phyloP scores from a whole-genome alignment of 768 basidiomycete genomes.

The Leucosporidium creatinivorum region DNA sequence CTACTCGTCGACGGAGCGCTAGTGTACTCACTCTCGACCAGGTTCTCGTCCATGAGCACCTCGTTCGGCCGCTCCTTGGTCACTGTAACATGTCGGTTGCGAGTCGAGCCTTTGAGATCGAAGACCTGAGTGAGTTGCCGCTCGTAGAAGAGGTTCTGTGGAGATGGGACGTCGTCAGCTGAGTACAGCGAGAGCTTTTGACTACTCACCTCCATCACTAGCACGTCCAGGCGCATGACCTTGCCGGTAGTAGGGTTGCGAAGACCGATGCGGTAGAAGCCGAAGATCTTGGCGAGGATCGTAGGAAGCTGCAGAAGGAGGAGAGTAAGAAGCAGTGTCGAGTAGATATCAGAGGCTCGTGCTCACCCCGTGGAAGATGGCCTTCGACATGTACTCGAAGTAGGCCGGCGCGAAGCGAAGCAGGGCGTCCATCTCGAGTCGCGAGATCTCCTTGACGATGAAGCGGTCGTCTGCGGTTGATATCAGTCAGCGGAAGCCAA shows the following conservation, averaged over 20 bases:
- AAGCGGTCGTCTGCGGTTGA: slow-evolving; percentile 76
- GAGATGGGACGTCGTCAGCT: background rate
- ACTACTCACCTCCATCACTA: slow-evolving; percentile 70
- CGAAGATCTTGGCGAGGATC: slow-evolving; percentile 89
- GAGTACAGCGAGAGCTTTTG: background rate
- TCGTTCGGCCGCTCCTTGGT: slow-evolving; percentile 78
- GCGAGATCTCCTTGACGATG: slow-evolving; percentile 92
- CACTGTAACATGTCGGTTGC: slow-evolving; percentile 85
- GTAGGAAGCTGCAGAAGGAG: slow-evolving; percentile 67
- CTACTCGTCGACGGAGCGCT: background rate
- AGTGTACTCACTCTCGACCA: slow-evolving; percentile 66
- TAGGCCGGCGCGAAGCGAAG: slow-evolving; percentile 95
- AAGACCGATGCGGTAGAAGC: slow-evolving; percentile 90
- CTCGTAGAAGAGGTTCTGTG: slow-evolving; percentile 77
- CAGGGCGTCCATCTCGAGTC: slow-evolving; percentile 85
- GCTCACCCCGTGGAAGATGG: slow-evolving; percentile 67
- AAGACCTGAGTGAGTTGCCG: slow-evolving; percentile 87
- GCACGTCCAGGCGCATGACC: slow-evolving; percentile 82
- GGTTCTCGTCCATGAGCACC: slow-evolving; percentile 91
- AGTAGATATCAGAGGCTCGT: slow-evolving; percentile 37
- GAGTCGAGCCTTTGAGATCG: slow-evolving; percentile 90
- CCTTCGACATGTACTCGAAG: slow-evolving; percentile 97
- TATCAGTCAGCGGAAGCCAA: background rate
- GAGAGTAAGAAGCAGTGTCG: no score
- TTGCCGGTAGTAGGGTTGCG: slow-evolving; percentile 68